Evolutionary conservation across 345 rosid genomes (phyloP).

Genomic region (Clarkia xantiana): DNA sequence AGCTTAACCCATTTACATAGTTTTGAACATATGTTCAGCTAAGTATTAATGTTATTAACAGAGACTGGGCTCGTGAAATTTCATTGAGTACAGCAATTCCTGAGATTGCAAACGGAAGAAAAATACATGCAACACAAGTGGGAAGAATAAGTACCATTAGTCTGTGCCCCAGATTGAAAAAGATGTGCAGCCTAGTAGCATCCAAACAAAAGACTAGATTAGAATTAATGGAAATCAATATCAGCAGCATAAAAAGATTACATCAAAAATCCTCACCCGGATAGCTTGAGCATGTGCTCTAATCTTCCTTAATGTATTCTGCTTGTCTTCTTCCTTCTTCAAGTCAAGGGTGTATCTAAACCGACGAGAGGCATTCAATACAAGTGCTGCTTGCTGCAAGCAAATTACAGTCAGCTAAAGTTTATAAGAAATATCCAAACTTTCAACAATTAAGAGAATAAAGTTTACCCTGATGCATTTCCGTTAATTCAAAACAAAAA

Average conservation of each 20-base stretch:
- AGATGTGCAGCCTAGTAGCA: slow-evolving; percentile 72
- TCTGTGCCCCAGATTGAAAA: slow-evolving; percentile 43
- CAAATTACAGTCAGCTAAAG: slow-evolving; percentile 5
- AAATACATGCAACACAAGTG: not conserved
- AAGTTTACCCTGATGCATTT: too few relatives aligned
- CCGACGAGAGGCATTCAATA: slow-evolving; percentile 91
- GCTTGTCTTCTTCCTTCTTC: slow-evolving; percentile 72
- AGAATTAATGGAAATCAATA: slow-evolving; percentile 6
- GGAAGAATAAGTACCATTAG: slow-evolving; percentile 34
- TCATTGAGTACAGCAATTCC: not conserved
- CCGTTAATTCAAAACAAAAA: too few relatives aligned
- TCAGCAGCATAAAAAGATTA: not conserved
- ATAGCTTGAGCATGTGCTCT: slow-evolving; percentile 86
- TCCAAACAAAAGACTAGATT: slow-evolving; percentile 5
- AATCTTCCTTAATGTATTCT: slow-evolving; percentile 43
- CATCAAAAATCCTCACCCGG: slow-evolving; percentile 27
- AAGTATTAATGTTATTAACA: not conserved
- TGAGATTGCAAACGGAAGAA: not conserved
- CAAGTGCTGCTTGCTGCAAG: slow-evolving; percentile 90
- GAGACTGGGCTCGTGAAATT: not conserved
- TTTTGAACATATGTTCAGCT: not conserved
- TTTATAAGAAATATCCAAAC: not conserved
- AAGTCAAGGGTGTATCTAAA: slow-evolving; percentile 91
- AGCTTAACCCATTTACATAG: not conserved
- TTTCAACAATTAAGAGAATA: not conserved